Conservation (phyloP, 2,329 filamentous ascomycete genomes). For the Blastomyces parvus region DNA sequence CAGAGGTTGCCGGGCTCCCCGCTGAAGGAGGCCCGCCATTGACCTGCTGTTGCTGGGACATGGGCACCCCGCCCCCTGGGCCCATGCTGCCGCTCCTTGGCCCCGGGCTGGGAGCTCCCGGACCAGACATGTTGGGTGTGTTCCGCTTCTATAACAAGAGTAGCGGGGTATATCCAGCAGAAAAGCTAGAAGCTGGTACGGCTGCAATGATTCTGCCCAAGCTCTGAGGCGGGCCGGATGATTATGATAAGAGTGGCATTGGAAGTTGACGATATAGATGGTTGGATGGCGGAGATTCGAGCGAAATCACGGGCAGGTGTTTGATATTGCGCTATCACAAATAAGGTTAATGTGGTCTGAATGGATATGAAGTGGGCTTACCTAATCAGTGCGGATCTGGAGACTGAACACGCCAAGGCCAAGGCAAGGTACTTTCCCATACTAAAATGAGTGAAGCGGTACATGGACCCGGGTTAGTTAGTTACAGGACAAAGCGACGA, state of each 20-base stretch:
- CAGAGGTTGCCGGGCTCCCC: constrained; percentile 33
- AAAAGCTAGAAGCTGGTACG: not conserved
- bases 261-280: not conserved
- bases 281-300: not conserved
- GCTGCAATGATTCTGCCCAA: not conserved
- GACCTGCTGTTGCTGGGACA: constrained; percentile 42
- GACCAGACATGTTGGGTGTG: constrained; percentile 34
- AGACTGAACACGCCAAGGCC: too few species aligned
- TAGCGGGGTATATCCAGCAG: not conserved
- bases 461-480: too few species aligned
- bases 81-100: constrained; percentile 42
- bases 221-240: not conserved
- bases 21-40: constrained; percentile 40
- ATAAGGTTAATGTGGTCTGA: not conserved
- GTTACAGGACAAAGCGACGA: too few species aligned
- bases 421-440: too few species aligned
- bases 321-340: constrained; percentile 1
- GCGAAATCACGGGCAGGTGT: not conserved
- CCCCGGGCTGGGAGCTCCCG: constrained; percentile 40
- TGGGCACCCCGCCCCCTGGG: constrained; percentile 35
- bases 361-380: not conserved
- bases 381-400: too few species aligned
- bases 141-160: constrained; percentile 1
- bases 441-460: too few species aligned
- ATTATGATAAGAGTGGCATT: not conserved